These are phyloP conservation scores for Aureobasidium sp. DNA, from an alignment of 2,329 filamentous ascomycete species.

Conservation along the genomic window DNA sequence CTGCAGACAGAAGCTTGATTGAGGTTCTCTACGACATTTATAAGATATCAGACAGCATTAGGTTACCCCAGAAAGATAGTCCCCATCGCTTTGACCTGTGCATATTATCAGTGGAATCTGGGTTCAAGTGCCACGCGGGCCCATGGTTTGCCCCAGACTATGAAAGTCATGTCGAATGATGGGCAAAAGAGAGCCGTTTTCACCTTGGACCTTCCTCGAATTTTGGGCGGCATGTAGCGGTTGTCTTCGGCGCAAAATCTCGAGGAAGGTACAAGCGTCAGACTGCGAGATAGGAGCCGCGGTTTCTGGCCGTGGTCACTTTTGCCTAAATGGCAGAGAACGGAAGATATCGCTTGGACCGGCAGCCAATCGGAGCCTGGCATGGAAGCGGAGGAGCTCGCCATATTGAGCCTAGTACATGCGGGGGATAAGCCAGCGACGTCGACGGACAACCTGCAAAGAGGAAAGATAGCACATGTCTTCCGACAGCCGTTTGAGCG, in stretches of 20 bases:
- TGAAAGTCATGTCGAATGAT: background rate
- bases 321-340: background rate
- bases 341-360: background rate
- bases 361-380: background rate
- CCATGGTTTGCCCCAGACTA: background rate
- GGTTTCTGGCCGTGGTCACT: background rate
- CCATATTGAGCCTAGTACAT: background rate
- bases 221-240: background rate
- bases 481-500: background rate
- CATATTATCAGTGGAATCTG: background rate
- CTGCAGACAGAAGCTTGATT: background rate
- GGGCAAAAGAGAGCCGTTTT: background rate
- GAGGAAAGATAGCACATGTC: background rate
- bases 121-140: background rate
- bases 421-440: constrained; percentile 1
- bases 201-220: constrained; percentile 8
- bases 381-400: background rate
- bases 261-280: constrained; percentile 10
- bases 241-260: background rate
- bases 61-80: constrained; percentile 1
- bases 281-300: background rate
- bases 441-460: background rate
- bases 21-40: background rate
- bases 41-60: background rate
- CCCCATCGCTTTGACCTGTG: constrained; percentile 5